phyloP scores from a whole-genome alignment of 331 rosid genomes.

The Rosa hybrid region DNA sequence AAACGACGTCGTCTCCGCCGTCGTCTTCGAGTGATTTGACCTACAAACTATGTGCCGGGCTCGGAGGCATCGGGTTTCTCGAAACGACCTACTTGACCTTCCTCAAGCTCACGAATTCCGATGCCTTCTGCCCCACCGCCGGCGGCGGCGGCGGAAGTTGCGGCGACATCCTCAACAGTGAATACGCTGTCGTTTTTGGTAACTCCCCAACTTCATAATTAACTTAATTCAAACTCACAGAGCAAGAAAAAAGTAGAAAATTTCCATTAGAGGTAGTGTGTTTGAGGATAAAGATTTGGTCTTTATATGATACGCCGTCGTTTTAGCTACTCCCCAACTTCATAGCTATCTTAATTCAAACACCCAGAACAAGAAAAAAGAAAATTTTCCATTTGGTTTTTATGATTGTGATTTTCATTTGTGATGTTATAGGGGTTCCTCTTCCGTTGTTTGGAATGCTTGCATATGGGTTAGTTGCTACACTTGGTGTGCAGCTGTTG shows the following conservation, averaged over 20 bases:
- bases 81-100: conserved; percentile 80
- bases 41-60: conserved; percentile 44
- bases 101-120: conserved; percentile 74
- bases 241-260: not conserved
- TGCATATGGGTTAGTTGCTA: conserved; percentile 68
- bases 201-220: not conserved
- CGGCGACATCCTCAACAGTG: conserved; percentile 71
- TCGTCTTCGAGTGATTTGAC: conserved; percentile 38
- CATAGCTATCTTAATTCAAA: not conserved
- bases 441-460: conserved; percentile 84
- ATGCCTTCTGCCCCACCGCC: conserved; percentile 65
- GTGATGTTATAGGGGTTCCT: conserved; percentile 59
- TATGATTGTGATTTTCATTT: conserved; percentile 27
- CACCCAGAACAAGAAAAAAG: not conserved
- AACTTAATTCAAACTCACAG: not conserved
- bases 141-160: conserved; percentile 55
- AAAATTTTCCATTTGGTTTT: conserved; percentile 2
- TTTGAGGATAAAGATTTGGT: conserved; percentile 25
- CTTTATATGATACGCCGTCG: conserved; percentile 55
- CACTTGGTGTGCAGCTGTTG: conserved; percentile 56
- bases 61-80: conserved; percentile 69
- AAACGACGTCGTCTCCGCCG: conserved; percentile 23
- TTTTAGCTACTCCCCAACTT: conserved; percentile 51
- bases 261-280: no score
- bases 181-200: conserved; percentile 84